phyloP scores from a whole-genome alignment of 2,329 filamentous ascomycete species.

The Chaetomiaceae sp. region DNA sequence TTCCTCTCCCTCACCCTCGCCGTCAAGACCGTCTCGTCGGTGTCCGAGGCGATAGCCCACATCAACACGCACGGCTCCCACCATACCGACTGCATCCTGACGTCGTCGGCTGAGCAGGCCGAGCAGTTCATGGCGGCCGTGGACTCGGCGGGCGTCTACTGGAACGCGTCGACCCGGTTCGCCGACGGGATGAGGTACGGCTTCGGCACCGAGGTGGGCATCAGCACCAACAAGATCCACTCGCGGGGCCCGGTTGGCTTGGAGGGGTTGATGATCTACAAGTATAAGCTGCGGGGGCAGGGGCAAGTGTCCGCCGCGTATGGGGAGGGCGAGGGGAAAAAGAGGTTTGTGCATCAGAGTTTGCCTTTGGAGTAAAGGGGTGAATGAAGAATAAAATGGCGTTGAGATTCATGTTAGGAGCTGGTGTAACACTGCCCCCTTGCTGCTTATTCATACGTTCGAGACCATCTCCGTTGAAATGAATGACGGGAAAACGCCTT shows the following conservation, averaged over 20 bases:
- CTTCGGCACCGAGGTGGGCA: conserved; percentile 96
- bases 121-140: conserved; percentile 79
- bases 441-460: too few relatives aligned
- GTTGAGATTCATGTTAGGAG: too few relatives aligned
- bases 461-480: too few relatives aligned
- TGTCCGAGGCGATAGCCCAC: conserved; percentile 73
- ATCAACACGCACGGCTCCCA: conserved; percentile 91
- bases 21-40: conserved; percentile 67
- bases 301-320: conserved; percentile 82
- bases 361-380: conserved; percentile 37
- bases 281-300: conserved; percentile 81
- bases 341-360: conserved; percentile 55
- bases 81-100: conserved; percentile 91
- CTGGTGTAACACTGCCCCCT: too few relatives aligned
- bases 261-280: conserved; percentile 94
- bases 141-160: conserved; percentile 90
- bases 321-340: conserved; percentile 57
- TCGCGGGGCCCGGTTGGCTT: conserved; percentile 87
- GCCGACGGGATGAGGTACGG: conserved; percentile 96
- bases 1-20: conserved; percentile 82
- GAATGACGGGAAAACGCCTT: too few relatives aligned
- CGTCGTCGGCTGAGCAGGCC: conserved; percentile 61
- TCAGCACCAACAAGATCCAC: conserved; percentile 98
- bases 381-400: too few relatives aligned
- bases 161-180: conserved; percentile 93